Conservation (phyloP, 2,329 filamentous ascomycete genomes). For the Cercospora brassicicola region DNA sequence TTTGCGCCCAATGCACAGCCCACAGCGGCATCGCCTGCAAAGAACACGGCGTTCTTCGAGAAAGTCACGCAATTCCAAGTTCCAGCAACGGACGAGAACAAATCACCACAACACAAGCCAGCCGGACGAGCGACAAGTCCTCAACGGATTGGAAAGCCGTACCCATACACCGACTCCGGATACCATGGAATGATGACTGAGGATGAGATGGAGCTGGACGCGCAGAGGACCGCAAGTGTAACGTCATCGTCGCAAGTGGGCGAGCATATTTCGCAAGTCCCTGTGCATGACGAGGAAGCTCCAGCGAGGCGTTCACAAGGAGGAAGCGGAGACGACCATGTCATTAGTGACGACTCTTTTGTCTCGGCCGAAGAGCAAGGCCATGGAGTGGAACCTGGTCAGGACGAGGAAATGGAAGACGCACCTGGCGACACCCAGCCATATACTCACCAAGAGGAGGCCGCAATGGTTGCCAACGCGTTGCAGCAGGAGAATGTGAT, state of each 20-base stretch:
- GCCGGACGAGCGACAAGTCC: constrained; percentile 38
- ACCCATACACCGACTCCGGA: constrained; percentile 60
- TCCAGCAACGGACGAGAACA: constrained; percentile 54
- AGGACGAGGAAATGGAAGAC: constrained; percentile 22
- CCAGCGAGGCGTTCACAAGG: constrained; percentile 35
- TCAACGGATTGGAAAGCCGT: constrained; percentile 37
- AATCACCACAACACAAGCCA: constrained; percentile 29
- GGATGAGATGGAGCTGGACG: constrained; percentile 51
- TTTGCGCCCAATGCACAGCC: constrained; percentile 47
- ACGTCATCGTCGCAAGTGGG: constrained; percentile 21
- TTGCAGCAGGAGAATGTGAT: constrained; percentile 27
- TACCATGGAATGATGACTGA: constrained; percentile 65
- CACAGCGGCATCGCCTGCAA: constrained; percentile 55
- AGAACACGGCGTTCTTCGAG: constrained; percentile 52
- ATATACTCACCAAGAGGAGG: constrained; percentile 21
- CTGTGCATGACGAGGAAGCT: constrained; percentile 30
- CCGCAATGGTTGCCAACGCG: constrained; percentile 31
- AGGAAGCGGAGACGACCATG: constrained; percentile 30
- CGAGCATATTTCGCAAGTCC: constrained; percentile 24
- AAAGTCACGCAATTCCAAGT: constrained; percentile 62
- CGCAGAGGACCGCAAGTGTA: constrained; percentile 21
- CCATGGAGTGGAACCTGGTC: constrained; percentile 22
- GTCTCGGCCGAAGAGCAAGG: constrained; percentile 51
- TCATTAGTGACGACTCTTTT: constrained; percentile 47
- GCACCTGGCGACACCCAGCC: constrained; percentile 19